Base-by-base conservation (phyloP, 805 yeast species). In the Lipomyces sp. region DNA sequence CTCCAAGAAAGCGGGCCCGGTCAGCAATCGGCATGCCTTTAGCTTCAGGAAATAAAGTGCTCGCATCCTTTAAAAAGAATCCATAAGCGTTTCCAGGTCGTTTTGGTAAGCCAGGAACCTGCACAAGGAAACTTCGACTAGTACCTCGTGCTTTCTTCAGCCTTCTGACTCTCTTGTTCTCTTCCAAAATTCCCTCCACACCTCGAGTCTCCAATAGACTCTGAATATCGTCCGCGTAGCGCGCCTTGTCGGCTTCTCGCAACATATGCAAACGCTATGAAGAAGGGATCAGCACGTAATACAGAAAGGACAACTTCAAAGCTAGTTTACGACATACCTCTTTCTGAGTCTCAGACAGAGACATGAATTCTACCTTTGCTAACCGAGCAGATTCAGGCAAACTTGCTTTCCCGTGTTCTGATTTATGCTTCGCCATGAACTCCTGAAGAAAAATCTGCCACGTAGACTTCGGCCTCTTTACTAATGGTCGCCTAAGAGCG, bases 71-170 rank as follows among this genome's bases (percentile, higher is more conserved):
- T 18, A 57, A 48, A 33, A 57, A 57, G 30, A 29, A 57, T 18
- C 60, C 60, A 57, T 37, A 57, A 8, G 50, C 50, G 35, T 42
- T 42, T 15, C 48, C 48, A 42, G 48, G 48, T 42, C 48, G 15
- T 8, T 42, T 42, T 42, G 48, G 48, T n/a, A 42, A n/a, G n/a
- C 48, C 48, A 13, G 48, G 48, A 42, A 42, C 10, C 24, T 24
- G 48, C 48, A 42, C 48, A 10, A 15, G n/a, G 48, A 42, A 42
- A 42, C 48, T 42, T 42, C 48, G 24, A 5, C 48, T 24, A 15
- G 48, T 15, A n/a, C 48, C 48, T 42, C 48, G 15, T 7, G n/a
- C 48, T 42, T 42, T 42, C 48, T n/a, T 42, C 48, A 42, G 24
- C 7, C 24, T 15, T 42, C 48, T 42, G n/a, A 42, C 48, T 42